Conservation (phyloP, 164 flowering plant genomes). For the Litsea cubeba region DNA sequence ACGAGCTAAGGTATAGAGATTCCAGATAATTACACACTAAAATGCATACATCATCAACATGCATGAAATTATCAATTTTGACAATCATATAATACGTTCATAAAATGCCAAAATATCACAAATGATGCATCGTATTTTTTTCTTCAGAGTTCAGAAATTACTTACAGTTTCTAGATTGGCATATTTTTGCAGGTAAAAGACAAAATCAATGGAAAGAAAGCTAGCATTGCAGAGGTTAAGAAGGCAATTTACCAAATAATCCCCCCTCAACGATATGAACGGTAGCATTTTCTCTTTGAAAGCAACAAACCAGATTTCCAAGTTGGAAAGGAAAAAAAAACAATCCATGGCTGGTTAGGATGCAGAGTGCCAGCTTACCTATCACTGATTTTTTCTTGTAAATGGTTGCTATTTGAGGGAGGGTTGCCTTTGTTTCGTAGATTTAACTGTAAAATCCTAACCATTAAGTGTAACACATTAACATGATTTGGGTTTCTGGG, state of each 20-base stretch:
- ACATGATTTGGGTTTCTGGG: not conserved
- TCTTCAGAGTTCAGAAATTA: not conserved
- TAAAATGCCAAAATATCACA: not conserved
- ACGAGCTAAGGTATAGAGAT: conserved; percentile 72
- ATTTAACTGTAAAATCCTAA: not conserved
- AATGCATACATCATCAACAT: not conserved
- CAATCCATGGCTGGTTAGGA: not conserved
- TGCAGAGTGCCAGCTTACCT: not conserved
- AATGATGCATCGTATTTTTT: no score
- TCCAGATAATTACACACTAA: not conserved
- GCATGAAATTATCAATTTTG: not conserved
- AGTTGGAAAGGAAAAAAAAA: not conserved
- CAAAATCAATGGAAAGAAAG: conserved; percentile 53
- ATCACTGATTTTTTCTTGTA: not conserved
- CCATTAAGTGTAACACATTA: not conserved
- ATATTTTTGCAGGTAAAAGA: conserved; percentile 60
- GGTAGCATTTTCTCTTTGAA: not conserved
- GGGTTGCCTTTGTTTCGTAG: not conserved
- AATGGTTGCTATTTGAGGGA: not conserved
- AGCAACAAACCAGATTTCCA: not conserved
- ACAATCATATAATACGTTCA: not conserved
- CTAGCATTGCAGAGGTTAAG: conserved; percentile 78
- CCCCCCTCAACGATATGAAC: conserved; percentile 16
- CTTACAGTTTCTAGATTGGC: not conserved
- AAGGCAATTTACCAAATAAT: conserved; percentile 59